Percentiles rank a stretch among this genome's conserved stretches.
These are phyloP conservation scores for Stramenopiles sp. DNA, from an alignment of 352 stramenopile genomes.

Conservation along the genomic window DNA sequence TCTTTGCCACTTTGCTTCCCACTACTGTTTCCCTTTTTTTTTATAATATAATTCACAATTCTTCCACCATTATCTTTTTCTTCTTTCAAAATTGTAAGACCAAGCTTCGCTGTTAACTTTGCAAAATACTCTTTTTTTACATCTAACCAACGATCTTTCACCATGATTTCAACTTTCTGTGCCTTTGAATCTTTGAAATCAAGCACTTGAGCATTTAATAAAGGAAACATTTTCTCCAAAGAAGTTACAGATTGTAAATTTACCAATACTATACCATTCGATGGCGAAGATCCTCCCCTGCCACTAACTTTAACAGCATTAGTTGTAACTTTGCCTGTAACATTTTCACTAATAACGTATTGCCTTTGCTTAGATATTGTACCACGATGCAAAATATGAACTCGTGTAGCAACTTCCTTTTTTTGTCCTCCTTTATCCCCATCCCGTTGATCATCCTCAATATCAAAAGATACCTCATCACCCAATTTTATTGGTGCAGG, in stretches of 20 bases:
- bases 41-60: too few relatives aligned
- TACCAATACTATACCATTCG: background rate
- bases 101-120: background rate
- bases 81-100: background rate
- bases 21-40: too few relatives aligned
- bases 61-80: too few relatives aligned
- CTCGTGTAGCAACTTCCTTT: background rate
- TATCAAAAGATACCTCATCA: conserved; percentile 2
- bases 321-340: background rate
- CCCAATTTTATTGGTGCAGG: background rate
- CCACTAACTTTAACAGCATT: background rate
- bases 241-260: background rate
- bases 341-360: background rate
- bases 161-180: background rate
- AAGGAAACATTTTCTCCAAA: background rate
- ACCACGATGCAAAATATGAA: background rate
- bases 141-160: background rate
- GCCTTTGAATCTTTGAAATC: conserved; percentile 1
- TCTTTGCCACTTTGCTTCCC: background rate
- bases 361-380: background rate
- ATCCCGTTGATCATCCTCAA: background rate
- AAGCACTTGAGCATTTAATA: background rate
- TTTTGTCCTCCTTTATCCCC: background rate
- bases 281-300: background rate
- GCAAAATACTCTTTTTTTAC: background rate